A percentile compares a stretch with the other conserved stretches of the same genome.
Evolutionary conservation across 495 filamentous ascomycete genomes (phyloP).

Genomic region (Xylaria scruposa): DNA sequence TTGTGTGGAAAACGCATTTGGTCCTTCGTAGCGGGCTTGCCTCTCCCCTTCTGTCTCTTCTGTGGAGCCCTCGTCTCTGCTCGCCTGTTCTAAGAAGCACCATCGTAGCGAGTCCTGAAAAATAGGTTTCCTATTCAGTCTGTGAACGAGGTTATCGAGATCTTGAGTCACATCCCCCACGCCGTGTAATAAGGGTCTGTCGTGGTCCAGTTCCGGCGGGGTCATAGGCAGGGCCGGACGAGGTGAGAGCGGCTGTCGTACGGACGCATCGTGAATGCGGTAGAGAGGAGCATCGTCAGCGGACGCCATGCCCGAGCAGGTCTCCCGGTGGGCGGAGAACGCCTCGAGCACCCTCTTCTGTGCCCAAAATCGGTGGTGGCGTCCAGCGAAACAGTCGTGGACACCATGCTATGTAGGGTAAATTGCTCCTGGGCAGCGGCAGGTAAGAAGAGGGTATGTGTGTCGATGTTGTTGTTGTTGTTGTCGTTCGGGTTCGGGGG

Average conservation of each 20-base stretch:
- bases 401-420: constrained; percentile 7
- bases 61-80: neutral
- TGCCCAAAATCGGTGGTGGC: constrained; percentile 11
- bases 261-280: constrained; percentile 11
- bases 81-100: neutral
- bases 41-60: constrained; percentile 1
- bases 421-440: neutral
- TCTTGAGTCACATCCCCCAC: neutral
- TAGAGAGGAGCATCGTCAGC: constrained; percentile 14
- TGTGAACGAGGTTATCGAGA: constrained; percentile 39
- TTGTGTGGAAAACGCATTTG: constrained; percentile 13
- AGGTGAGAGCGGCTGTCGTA: neutral
- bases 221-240: neutral
- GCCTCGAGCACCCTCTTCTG: constrained; percentile 17
- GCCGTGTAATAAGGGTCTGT: neutral
- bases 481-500: neutral
- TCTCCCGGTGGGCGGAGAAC: constrained; percentile 17
- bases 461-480: too few species aligned
- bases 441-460: neutral
- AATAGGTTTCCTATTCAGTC: constrained; percentile 46
- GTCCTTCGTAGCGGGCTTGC: constrained; percentile 1
- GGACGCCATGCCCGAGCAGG: constrained; percentile 24
- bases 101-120: constrained; percentile 31
- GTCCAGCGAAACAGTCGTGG: neutral
- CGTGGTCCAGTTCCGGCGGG: constrained; percentile 14